Percentiles rank a stretch among this genome's conserved stretches.
Conservation (phyloP, 169 alveolate genomes). For the Plasmodium malariae region DNA sequence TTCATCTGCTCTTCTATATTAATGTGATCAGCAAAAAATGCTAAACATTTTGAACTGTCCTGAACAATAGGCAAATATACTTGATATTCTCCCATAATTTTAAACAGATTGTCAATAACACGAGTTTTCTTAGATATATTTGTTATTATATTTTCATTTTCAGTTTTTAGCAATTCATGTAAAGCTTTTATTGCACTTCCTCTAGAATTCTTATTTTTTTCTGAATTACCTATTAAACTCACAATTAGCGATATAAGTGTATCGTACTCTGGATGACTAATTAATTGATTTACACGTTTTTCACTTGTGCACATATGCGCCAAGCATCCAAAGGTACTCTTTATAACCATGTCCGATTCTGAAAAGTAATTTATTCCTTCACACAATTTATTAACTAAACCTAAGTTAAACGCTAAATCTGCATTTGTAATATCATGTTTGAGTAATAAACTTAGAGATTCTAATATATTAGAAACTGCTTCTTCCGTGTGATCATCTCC, state of each 20-base stretch:
- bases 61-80: slow-evolving; percentile 78
- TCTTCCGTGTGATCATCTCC: slow-evolving; percentile 80
- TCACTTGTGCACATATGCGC: slow-evolving; percentile 92
- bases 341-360: slow-evolving; percentile 87
- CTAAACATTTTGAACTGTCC: slow-evolving; percentile 78
- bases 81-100: slow-evolving; percentile 81
- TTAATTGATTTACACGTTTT: slow-evolving; percentile 87
- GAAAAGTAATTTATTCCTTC: slow-evolving; percentile 87
- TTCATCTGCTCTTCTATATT: slow-evolving; percentile 61
- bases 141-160: slow-evolving; percentile 78
- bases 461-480: slow-evolving; percentile 80
- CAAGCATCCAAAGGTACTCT: slow-evolving; percentile 91
- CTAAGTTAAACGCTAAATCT: slow-evolving; percentile 88
- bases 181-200: slow-evolving; percentile 83
- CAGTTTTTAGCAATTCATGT: slow-evolving; percentile 83
- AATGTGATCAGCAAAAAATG: slow-evolving; percentile 77
- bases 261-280: slow-evolving; percentile 88
- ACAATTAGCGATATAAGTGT: slow-evolving; percentile 77
- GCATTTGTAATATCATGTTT: slow-evolving; percentile 89
- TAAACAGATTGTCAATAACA: slow-evolving; percentile 76
- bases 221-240: slow-evolving; percentile 60
- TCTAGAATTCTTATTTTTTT: slow-evolving; percentile 49
- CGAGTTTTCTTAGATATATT: slow-evolving; percentile 79
- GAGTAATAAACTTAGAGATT: slow-evolving; percentile 85
- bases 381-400: slow-evolving; percentile 87